Conservation (phyloP, 345 rosid genomes). For the Aquilaria sinensis region DNA sequence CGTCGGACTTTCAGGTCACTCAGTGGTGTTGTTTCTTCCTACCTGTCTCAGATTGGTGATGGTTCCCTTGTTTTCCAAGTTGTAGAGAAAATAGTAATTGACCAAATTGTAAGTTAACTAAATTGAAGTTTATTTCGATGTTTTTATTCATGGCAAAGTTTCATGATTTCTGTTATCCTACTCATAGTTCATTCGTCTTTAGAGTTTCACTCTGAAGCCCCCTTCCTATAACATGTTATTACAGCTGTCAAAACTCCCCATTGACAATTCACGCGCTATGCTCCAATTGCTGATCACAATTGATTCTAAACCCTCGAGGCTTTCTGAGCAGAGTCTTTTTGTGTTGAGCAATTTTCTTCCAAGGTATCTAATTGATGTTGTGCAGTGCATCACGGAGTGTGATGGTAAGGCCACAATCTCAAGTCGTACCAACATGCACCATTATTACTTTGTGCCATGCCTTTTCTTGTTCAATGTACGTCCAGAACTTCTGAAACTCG, state of each 20-base stretch:
- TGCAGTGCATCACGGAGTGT: slow-evolving; percentile 53
- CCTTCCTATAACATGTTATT: neutral
- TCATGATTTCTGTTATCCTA: neutral
- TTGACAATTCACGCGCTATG: slow-evolving; percentile 67
- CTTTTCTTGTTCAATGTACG: slow-evolving; percentile 56
- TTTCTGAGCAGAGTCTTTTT: slow-evolving; percentile 51
- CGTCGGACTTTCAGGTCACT: slow-evolving; percentile 39
- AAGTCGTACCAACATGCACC: slow-evolving; percentile 17
- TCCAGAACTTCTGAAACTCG: slow-evolving; percentile 37
- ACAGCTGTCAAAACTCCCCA: slow-evolving; percentile 40
- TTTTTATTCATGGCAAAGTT: neutral
- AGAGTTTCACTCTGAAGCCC: too few species aligned
- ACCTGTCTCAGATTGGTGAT: slow-evolving; percentile 66
- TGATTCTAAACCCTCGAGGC: slow-evolving; percentile 66
- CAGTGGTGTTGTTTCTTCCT: slow-evolving; percentile 37
- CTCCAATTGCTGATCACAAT: slow-evolving; percentile 52
- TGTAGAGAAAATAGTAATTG: slow-evolving; percentile 42
- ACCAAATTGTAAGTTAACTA: slow-evolving; percentile 53
- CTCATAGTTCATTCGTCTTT: neutral
- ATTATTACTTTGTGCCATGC: slow-evolving; percentile 52
- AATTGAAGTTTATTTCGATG: slow-evolving; percentile 1
- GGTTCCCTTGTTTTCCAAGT: slow-evolving; percentile 46
- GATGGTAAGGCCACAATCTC: slow-evolving; percentile 19
- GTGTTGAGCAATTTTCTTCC: slow-evolving; percentile 46
- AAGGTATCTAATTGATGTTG: slow-evolving; percentile 48